A percentile compares a stretch with the other conserved stretches of the same genome.
Conservation (phyloP, 2,329 filamentous ascomycete genomes). For the Elsinoe arachidis region DNA sequence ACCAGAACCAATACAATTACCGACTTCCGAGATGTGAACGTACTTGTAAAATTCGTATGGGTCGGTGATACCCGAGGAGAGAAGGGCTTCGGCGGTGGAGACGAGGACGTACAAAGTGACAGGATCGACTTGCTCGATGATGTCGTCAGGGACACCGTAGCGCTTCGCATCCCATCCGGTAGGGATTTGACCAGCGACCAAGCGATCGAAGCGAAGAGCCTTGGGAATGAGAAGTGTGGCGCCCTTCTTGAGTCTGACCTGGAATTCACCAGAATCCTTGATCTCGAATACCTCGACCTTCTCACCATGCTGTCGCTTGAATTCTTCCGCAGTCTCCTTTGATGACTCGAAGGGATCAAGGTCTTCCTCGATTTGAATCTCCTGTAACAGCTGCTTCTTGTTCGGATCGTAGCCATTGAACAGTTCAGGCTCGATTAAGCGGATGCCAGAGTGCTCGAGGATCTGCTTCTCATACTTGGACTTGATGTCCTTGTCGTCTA, state of each 20-base stretch:
- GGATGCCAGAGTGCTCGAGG: slow-evolving; percentile 92
- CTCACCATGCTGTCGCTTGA: slow-evolving; percentile 92
- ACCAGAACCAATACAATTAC: slow-evolving; percentile 96
- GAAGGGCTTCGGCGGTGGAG: slow-evolving; percentile 81
- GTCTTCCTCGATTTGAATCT: slow-evolving; percentile 95
- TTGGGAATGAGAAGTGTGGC: slow-evolving; percentile 93
- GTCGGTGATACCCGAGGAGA: slow-evolving; percentile 92
- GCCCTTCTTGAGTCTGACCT: slow-evolving; percentile 89
- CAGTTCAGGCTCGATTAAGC: slow-evolving; percentile 92
- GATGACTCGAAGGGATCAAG: slow-evolving; percentile 94
- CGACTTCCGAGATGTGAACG: slow-evolving; percentile 93
- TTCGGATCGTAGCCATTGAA: slow-evolving; percentile 96
- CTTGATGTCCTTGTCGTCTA: slow-evolving; percentile 98
- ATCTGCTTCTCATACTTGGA: slow-evolving; percentile 95
- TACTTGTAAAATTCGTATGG: slow-evolving; percentile 99
- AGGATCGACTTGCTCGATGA: slow-evolving; percentile 93
- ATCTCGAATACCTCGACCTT: slow-evolving; percentile 98
- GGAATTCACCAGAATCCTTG: slow-evolving; percentile 85
- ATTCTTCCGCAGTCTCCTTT: slow-evolving; percentile 94
- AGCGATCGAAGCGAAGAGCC: slow-evolving; percentile 90
- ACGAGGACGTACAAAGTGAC: slow-evolving; percentile 94
- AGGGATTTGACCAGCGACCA: slow-evolving; percentile 93
- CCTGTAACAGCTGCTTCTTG: slow-evolving; percentile 96
- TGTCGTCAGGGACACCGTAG: slow-evolving; percentile 95
- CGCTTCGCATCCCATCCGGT: slow-evolving; percentile 95